Base-by-base conservation (phyloP, 1,284 basidiomycete species). In the Irpex rosettiformis region DNA sequence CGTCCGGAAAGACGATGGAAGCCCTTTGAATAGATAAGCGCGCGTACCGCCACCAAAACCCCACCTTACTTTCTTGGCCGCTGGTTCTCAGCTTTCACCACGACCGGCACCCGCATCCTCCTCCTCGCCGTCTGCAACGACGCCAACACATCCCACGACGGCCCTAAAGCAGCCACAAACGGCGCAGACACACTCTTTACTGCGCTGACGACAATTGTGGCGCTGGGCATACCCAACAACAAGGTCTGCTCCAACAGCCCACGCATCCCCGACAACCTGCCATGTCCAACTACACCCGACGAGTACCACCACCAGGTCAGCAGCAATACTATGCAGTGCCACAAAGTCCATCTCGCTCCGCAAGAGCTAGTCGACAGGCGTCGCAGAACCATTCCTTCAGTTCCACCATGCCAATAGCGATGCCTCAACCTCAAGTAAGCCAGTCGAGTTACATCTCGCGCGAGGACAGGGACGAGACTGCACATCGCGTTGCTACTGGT, bases 401-500 rank as follows among this genome's bases (percentile, higher is more conserved):
- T 24, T 52, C 62, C 65, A 53, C 62, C 57, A 53, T 62, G 21
- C 54, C 37, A 16, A 62, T 61, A 42, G 52, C 64, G n/a, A 55
- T 62, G 29, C 49, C 56, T 18, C 63, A 60, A 51, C 58, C 66
- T 51, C 59, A 62, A 37, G 56, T 57, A 11, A 62, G 60, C 43
- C 63, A 64, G 47, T 63, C 72, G 45, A 68, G 69, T 56, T 67
- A 62, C 18, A 25, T 53, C 8, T 47, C 52, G 61, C 75, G 52
- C 74, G 77, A 51, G n/a, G 52, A 60, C n/a, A 75, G 82, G 62
- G 79, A 79, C 59, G 81, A 82, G 18, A 82, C 87, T 55, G 81
- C 85, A 13, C 84, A 84, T 61, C 84, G 86, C 52, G 88, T 92
- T 11, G 87, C 88, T 3, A 86, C 79, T 25, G 90, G 89, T 18